Percentiles rank a stretch among this genome's conserved stretches.
Evolutionary conservation across 2,329 filamentous ascomycete species (phyloP).

Genomic region (Colletotrichum acutatum): DNA sequence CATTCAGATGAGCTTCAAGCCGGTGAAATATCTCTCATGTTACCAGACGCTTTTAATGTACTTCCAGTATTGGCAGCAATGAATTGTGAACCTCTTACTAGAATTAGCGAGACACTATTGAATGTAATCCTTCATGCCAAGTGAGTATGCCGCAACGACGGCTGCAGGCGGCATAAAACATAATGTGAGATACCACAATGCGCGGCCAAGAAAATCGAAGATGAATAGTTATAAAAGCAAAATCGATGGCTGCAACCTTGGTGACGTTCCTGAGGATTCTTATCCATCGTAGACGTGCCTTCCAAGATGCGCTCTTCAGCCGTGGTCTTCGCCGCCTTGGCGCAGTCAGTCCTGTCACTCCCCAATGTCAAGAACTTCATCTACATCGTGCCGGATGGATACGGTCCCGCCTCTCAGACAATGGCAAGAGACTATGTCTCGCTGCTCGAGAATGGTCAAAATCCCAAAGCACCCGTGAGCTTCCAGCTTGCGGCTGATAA

Average conservation of each 20-base stretch:
- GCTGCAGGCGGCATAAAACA: background rate
- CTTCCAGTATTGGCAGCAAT: background rate
- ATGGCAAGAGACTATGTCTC: conserved; percentile 43
- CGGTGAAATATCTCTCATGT: background rate
- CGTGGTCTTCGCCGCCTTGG: conserved; percentile 14
- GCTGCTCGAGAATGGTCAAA: conserved; percentile 38
- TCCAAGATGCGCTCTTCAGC: conserved; percentile 32
- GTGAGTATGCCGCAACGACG: background rate
- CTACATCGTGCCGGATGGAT: conserved; percentile 47
- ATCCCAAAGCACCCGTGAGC: conserved; percentile 34
- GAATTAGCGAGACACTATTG: background rate
- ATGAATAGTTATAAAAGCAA: conserved; percentile 2
- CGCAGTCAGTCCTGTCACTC: conserved; percentile 17
- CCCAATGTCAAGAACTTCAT: conserved; percentile 44
- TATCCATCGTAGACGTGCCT: background rate
- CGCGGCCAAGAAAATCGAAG: background rate
- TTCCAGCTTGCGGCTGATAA: conserved; percentile 38
- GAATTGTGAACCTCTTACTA: background rate
- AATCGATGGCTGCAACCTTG: background rate
- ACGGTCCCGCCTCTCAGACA: conserved; percentile 44
- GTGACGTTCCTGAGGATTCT: background rate
- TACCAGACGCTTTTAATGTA: background rate
- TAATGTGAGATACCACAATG: background rate
- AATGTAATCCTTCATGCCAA: conserved; percentile 23
- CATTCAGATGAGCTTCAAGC: background rate